Percentiles rank a stretch among this genome's conserved stretches.
Evolutionary conservation across 2,329 filamentous ascomycete genomes (phyloP).

Genomic region (Mycosphaerelloides madeirae): DNA sequence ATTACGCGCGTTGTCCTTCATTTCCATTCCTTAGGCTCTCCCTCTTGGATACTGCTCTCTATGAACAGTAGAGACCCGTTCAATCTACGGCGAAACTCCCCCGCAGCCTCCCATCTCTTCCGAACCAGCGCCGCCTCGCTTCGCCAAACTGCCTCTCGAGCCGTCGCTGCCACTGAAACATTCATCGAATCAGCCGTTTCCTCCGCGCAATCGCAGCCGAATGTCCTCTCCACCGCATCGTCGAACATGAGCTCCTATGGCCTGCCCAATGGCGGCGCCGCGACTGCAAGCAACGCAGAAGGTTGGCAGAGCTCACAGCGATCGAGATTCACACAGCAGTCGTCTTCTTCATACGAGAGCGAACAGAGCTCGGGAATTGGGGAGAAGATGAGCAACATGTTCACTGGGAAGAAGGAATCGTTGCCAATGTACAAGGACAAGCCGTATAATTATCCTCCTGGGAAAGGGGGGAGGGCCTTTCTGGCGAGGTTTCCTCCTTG

Average conservation of each 20-base stretch:
- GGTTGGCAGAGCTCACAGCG: too few relatives aligned
- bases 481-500: constrained; percentile 8
- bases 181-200: not conserved
- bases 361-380: constrained; percentile 45
- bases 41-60: constrained; percentile 2
- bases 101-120: constrained; percentile 20
- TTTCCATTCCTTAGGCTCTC: not conserved
- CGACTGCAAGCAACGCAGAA: constrained; percentile 5
- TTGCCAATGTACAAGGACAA: constrained; percentile 99
- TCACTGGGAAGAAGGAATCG: constrained; percentile 54
- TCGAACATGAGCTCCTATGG: constrained; percentile 20
- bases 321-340: constrained; percentile 25
- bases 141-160: constrained; percentile 4
- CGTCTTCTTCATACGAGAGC: constrained; percentile 2
- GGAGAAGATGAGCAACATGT: constrained; percentile 60
- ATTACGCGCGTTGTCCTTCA: not conserved
- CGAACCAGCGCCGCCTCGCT: constrained; percentile 13
- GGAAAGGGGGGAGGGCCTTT: constrained; percentile 55
- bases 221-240: constrained; percentile 1
- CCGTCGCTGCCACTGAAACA: not conserved
- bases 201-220: constrained; percentile 1
- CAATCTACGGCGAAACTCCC: constrained; percentile 35
- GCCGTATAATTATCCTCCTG: constrained; percentile 66
- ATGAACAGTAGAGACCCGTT: constrained; percentile 47
- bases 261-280: constrained; percentile 16